Percentiles rank a stretch among this genome's conserved stretches.
Evolutionary conservation across 1,284 basidiomycete genomes (phyloP).

Genomic region (Sporisorium exsertum): DNA sequence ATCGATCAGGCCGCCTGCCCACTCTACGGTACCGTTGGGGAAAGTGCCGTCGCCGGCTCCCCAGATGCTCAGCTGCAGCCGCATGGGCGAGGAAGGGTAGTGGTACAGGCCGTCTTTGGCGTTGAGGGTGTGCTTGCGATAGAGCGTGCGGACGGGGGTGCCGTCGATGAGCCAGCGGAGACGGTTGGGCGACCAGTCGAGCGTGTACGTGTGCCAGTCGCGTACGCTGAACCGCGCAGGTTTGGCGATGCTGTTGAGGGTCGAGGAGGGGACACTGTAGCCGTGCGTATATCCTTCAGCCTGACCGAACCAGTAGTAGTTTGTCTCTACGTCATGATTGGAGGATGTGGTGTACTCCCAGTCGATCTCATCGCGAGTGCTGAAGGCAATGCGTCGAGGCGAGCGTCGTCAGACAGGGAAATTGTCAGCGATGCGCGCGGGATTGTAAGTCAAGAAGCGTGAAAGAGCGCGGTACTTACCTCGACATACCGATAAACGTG

Average conservation of each 20-base stretch:
- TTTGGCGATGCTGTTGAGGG: constrained; percentile 15
- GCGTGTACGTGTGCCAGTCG: constrained; percentile 51
- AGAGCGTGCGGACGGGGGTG: constrained; percentile 43
- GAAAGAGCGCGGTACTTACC: no score
- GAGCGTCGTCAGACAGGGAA: background rate
- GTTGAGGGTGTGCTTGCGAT: constrained; percentile 38
- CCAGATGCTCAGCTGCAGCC: constrained; percentile 56
- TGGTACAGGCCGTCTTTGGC: constrained; percentile 36
- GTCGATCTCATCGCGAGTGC: constrained; percentile 51
- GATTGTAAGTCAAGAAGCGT: no score
- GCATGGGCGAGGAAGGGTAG: constrained; percentile 51
- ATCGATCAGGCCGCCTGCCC: constrained; percentile 57
- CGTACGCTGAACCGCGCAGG: constrained; percentile 17
- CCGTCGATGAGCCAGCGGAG: constrained; percentile 55
- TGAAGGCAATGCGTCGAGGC: no score
- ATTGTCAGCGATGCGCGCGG: no score
- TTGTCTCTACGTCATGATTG: constrained; percentile 40
- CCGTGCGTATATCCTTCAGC: constrained; percentile 48
- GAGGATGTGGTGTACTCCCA: constrained; percentile 48
- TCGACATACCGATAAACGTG: constrained; percentile 52
- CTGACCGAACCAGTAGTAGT: constrained; percentile 44
- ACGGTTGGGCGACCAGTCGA: constrained; percentile 54
- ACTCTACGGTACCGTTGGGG: constrained; percentile 41
- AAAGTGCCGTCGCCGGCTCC: constrained; percentile 48
- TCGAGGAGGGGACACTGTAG: constrained; percentile 12